Evolutionary conservation across 1,284 basidiomycete species (phyloP).

Genomic region (Ceratorhiza oryzae-sativae): DNA sequence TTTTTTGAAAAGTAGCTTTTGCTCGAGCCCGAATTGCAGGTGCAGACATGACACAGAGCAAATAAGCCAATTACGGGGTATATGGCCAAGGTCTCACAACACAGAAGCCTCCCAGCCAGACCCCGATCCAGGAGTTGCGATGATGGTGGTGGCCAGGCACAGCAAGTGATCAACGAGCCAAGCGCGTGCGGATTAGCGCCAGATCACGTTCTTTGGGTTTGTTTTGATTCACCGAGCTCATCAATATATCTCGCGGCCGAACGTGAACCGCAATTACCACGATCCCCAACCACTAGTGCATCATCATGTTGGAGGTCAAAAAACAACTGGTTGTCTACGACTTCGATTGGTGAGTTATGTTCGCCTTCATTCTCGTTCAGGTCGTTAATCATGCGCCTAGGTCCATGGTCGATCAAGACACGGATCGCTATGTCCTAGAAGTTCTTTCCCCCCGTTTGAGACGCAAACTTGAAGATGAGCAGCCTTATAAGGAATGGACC

Average conservation of each 20-base stretch:
- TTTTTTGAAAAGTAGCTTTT: slow-evolving; percentile 29
- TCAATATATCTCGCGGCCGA: not conserved
- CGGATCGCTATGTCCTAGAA: slow-evolving; percentile 96
- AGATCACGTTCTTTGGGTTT: slow-evolving; percentile 2
- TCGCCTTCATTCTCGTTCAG: not conserved
- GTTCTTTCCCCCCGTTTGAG: slow-evolving; percentile 87
- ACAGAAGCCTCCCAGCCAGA: not conserved
- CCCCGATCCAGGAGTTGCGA: not conserved
- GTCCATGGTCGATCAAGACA: slow-evolving; percentile 94
- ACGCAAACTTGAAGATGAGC: slow-evolving; percentile 78
- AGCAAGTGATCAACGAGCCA: slow-evolving; percentile 2
- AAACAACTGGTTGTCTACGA: slow-evolving; percentile 93
- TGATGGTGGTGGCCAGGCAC: slow-evolving; percentile 18
- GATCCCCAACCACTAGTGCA: slow-evolving; percentile 12
- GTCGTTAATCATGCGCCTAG: slow-evolving; percentile 51
- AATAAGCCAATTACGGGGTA: not conserved
- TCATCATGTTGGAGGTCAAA: slow-evolving; percentile 48
- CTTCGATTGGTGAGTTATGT: slow-evolving; percentile 85
- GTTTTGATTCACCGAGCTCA: not conserved
- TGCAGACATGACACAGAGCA: slow-evolving; percentile 15
- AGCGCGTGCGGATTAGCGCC: slow-evolving; percentile 20
- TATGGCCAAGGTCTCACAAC: not conserved
- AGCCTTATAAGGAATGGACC: slow-evolving; percentile 78
- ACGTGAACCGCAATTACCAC: not conserved
- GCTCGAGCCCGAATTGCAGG: slow-evolving; percentile 28